phyloP scores from a whole-genome alignment of 1,284 basidiomycete species.

The Mrakiaceae sp. region DNA sequence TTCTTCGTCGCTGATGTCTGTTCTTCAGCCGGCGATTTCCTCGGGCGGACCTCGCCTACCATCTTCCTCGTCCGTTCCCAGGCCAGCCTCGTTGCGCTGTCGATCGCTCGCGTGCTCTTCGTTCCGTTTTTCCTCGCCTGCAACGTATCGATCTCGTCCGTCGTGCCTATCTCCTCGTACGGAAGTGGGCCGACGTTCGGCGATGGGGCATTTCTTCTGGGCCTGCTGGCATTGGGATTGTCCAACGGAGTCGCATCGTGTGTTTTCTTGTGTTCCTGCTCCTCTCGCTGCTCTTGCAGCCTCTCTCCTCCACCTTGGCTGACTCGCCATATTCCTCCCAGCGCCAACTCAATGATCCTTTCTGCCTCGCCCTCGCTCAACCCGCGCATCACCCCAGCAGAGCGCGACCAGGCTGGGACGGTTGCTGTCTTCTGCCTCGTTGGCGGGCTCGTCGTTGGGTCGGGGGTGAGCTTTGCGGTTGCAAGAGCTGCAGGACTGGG shows the following conservation, averaged over 20 bases:
- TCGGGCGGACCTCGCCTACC: slow-evolving; percentile 61
- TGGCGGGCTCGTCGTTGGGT: slow-evolving; percentile 47
- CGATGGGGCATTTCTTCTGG: neutral
- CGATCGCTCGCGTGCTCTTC: neutral
- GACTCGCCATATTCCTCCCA: slow-evolving; percentile 19
- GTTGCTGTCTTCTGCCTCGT: slow-evolving; percentile 67
- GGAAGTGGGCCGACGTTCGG: neutral
- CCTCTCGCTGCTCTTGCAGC: neutral
- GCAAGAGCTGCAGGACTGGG: neutral
- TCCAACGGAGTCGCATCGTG: neutral
- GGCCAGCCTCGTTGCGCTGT: slow-evolving; percentile 41
- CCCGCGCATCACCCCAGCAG: slow-evolving; percentile 39
- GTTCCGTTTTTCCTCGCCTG: neutral
- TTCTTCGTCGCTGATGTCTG: slow-evolving; percentile 41
- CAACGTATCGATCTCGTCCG: neutral
- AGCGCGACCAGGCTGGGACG: slow-evolving; percentile 72
- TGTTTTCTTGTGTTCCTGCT: neutral
- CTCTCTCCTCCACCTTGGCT: neutral
- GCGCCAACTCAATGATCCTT: slow-evolving; percentile 30
- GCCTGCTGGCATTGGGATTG: neutral
- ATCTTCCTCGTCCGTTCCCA: slow-evolving; percentile 58
- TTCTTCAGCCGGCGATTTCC: slow-evolving; percentile 68
- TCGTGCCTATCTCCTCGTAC: neutral
- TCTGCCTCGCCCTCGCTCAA: slow-evolving; percentile 32
- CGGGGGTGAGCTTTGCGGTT: neutral